These are phyloP conservation scores for Neonectria hederae DNA, from an alignment of 2,329 filamentous ascomycete genomes.

Conservation along the genomic window DNA sequence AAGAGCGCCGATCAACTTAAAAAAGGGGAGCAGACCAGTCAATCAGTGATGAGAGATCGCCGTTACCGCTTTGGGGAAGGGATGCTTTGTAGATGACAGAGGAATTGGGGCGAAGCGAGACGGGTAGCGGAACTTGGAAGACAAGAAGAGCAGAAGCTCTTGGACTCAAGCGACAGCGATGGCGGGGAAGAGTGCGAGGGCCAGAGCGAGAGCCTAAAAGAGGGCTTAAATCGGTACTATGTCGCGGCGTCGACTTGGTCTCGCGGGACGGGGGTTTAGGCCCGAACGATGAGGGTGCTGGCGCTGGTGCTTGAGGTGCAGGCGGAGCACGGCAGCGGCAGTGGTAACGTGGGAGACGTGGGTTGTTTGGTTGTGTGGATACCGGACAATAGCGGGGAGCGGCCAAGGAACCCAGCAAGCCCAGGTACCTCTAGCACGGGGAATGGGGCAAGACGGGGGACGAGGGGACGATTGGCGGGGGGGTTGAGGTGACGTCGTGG, in stretches of 20 bases:
- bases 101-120: constrained; percentile 32
- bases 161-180: constrained; percentile 7
- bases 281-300: constrained; percentile 18
- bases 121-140: constrained; percentile 15
- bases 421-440: constrained; percentile 11
- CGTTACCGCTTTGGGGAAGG: constrained; percentile 41
- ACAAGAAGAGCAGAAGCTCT: constrained; percentile 20
- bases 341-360: constrained; percentile 12
- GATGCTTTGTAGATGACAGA: constrained; percentile 24
- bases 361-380: constrained; percentile 5
- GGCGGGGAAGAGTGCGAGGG: constrained; percentile 1
- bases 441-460: constrained; percentile 26
- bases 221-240: not conserved
- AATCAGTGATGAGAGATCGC: constrained; percentile 40
- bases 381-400: not conserved
- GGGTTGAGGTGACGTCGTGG: constrained; percentile 33
- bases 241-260: not conserved
- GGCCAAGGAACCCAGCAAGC: not conserved
- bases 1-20: constrained; percentile 42
- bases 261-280: constrained; percentile 19
- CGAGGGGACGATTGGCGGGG: constrained; percentile 30
- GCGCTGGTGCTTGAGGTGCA: constrained; percentile 14
- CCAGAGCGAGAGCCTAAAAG: not conserved
- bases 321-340: constrained; percentile 25
- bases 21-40: constrained; percentile 37